Conservation (phyloP, 2,329 filamentous ascomycete species). For the Plenodomus tracheiphilus region DNA sequence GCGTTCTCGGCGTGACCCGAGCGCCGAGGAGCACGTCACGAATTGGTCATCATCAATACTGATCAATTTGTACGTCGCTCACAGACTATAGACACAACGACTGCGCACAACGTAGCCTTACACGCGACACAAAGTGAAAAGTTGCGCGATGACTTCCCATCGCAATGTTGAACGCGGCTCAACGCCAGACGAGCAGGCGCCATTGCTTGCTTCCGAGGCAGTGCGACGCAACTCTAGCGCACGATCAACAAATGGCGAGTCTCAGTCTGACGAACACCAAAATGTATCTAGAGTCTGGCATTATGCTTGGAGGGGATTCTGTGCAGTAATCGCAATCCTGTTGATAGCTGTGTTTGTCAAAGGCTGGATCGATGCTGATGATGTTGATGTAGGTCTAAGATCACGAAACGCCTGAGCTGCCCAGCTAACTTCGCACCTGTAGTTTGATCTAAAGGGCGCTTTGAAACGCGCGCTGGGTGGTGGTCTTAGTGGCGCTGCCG, state of each 20-base stretch:
- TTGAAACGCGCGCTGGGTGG: constrained; percentile 32
- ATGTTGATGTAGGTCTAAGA: constrained; percentile 24
- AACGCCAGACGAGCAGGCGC: constrained; percentile 22
- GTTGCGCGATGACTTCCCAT: constrained; percentile 12
- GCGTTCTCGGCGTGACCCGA: not conserved
- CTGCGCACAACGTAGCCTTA: not conserved
- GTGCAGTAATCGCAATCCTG: constrained; percentile 13
- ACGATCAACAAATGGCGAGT: constrained; percentile 7
- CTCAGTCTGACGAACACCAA: constrained; percentile 8
- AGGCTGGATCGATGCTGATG: constrained; percentile 33
- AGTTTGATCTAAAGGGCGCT: constrained; percentile 34
- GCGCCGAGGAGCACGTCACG: not conserved
- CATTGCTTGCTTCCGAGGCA: constrained; percentile 18
- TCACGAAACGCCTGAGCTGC: not conserved
- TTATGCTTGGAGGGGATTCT: constrained; percentile 22
- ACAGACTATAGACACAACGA: not conserved
- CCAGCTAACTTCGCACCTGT: not conserved
- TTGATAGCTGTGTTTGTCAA: constrained; percentile 27
- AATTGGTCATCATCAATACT: not conserved
- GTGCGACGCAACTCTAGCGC: constrained; percentile 3
- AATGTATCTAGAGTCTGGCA: constrained; percentile 14
- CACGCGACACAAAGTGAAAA: not conserved
- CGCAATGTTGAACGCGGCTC: constrained; percentile 10
- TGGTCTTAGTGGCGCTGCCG: constrained; percentile 33
- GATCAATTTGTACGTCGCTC: not conserved